phyloP scores from a whole-genome alignment of 2,329 filamentous ascomycete genomes.

The Rutstroemia sp. region DNA sequence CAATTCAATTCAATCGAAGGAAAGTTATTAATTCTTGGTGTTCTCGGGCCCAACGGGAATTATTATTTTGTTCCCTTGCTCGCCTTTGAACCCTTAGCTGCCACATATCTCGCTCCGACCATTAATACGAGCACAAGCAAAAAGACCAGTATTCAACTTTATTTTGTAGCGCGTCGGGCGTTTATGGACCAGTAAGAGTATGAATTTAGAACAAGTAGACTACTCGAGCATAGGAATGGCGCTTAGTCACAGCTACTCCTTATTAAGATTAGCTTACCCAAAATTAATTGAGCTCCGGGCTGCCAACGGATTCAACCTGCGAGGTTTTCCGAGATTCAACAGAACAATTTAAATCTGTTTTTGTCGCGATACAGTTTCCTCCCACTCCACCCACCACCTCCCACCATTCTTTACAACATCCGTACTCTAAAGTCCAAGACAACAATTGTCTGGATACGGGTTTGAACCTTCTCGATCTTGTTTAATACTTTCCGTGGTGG shows the following conservation, averaged over 20 bases:
- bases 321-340: slow-evolving; percentile 19
- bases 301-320: slow-evolving; percentile 9
- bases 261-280: not conserved
- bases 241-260: not conserved
- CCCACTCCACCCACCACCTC: slow-evolving; percentile 6
- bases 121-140: not conserved
- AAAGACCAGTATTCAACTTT: not conserved
- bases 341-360: slow-evolving; percentile 12
- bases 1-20: not conserved
- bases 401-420: slow-evolving; percentile 8
- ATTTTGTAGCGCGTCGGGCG: not conserved
- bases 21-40: not conserved
- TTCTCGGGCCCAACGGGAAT: not conserved
- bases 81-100: not conserved
- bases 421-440: slow-evolving; percentile 5
- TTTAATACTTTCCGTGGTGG: slow-evolving; percentile 14
- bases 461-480: slow-evolving; percentile 10
- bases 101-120: not conserved
- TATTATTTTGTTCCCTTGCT: not conserved
- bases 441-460: slow-evolving; percentile 19
- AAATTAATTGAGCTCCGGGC: slow-evolving; percentile 1
- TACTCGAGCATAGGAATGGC: not conserved
- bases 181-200: not conserved
- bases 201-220: not conserved
- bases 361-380: slow-evolving; percentile 10